These are phyloP conservation scores for Elaeis guineensis DNA, from an alignment of 176 grass and related monocot species.

Conservation along the genomic window DNA sequence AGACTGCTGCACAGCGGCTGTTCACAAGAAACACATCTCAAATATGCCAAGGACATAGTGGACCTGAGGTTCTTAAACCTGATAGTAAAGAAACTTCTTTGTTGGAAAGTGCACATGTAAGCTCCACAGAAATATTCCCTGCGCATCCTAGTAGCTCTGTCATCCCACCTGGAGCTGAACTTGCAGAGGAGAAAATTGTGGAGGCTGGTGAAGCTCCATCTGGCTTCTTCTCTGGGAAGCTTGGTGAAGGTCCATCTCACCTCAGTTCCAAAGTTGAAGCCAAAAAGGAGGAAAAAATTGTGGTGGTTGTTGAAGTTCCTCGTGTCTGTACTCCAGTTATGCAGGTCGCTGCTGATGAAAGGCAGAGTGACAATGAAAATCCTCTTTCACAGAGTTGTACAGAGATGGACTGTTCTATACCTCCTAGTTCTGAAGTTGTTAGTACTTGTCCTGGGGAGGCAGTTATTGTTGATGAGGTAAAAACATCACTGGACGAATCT, in stretches of 20 bases:
- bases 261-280: background rate
- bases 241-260: background rate
- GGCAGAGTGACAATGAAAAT: background rate
- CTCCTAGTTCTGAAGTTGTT: background rate
- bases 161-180: background rate
- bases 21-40: too few relatives aligned
- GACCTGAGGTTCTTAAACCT: too few relatives aligned
- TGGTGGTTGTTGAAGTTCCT: background rate
- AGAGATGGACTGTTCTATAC: background rate
- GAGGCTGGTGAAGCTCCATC: background rate
- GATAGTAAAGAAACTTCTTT: too few relatives aligned
- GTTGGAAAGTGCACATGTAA: background rate
- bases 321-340: background rate
- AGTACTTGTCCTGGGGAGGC: background rate
- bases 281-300: conserved; percentile 4
- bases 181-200: background rate
- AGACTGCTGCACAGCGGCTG: too few relatives aligned
- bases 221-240: too few relatives aligned
- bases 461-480: background rate
- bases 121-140: background rate
- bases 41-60: too few relatives aligned
- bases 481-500: conserved; percentile 3
- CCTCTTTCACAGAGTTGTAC: background rate
- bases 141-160: background rate
- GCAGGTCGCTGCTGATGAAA: background rate